phyloP scores from a whole-genome alignment of 2,329 filamentous ascomycete species.

The Anthostomella pinea region DNA sequence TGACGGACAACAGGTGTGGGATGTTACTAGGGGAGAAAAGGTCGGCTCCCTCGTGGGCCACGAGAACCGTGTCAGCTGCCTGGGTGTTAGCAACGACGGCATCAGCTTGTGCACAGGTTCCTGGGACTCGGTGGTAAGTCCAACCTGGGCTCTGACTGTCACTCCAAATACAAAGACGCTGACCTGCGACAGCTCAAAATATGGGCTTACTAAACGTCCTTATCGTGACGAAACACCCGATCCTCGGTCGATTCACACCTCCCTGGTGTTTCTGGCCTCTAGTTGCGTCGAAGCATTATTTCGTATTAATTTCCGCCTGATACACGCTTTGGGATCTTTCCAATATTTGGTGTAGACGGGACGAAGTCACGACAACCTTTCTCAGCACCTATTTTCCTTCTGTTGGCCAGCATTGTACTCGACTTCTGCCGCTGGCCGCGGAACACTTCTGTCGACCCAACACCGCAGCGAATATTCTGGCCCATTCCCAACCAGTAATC shows the following conservation, averaged over 20 bases:
- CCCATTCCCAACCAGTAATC: conserved; percentile 15
- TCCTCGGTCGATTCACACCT: conserved; percentile 6
- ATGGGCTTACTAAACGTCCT: conserved; percentile 68
- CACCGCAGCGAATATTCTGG: conserved; percentile 21
- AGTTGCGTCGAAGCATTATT: conserved; percentile 29
- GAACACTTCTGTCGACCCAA: conserved; percentile 20
- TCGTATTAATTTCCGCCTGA: conserved; percentile 38
- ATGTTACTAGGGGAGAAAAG: conserved; percentile 93
- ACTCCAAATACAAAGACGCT: conserved; percentile 39
- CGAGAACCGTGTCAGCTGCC: conserved; percentile 97
- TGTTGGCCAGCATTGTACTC: conserved; percentile 27
- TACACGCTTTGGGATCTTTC: conserved; percentile 40
- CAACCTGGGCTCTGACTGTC: background rate
- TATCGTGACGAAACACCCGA: conserved; percentile 8
- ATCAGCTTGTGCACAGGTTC: conserved; percentile 99
- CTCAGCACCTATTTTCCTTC: conserved; percentile 33
- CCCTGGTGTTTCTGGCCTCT: no score
- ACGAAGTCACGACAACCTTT: conserved; percentile 47
- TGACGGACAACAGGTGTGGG: conserved; percentile 75
- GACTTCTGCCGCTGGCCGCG: conserved; percentile 23
- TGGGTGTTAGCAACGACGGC: conserved; percentile 97
- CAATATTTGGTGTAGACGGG: conserved; percentile 40
- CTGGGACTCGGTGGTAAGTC: conserved; percentile 95
- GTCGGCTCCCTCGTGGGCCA: conserved; percentile 95
- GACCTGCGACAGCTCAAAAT: conserved; percentile 68